Evolutionary conservation across 805 yeast genomes (phyloP).

Genomic region (Starmerella stigmatis): DNA sequence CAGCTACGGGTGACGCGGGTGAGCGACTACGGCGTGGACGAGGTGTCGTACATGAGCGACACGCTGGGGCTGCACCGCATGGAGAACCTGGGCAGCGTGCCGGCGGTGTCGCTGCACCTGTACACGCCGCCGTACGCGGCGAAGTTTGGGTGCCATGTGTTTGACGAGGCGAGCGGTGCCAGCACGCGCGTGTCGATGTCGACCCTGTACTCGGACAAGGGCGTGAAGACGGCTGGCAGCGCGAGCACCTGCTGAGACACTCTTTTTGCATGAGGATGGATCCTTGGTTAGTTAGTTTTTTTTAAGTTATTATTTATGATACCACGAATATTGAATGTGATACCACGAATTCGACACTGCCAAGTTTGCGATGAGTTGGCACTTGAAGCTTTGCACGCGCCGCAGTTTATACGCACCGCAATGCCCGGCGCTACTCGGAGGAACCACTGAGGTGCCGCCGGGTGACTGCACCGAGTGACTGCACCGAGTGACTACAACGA

Average conservation of each 20-base stretch:
- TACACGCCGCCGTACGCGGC: conserved; percentile 72
- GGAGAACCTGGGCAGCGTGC: conserved; percentile 38
- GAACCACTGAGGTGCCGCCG: no score
- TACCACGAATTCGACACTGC: no score
- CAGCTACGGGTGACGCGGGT: conserved; percentile 25
- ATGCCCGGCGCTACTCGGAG: no score
- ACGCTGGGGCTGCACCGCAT: conserved; percentile 56
- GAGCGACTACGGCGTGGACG: conserved; percentile 28
- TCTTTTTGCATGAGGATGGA: not conserved
- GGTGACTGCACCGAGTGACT: no score
- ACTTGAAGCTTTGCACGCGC: no score
- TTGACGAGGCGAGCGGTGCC: conserved; percentile 40
- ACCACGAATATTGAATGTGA: no score
- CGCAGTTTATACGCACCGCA: no score
- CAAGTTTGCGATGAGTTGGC: no score
- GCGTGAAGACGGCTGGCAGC: conserved; percentile 26
- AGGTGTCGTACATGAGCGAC: conserved; percentile 58
- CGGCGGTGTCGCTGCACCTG: conserved; percentile 55
- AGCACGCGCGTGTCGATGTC: conserved; percentile 49
- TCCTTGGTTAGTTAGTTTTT: no score
- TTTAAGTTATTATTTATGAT: no score
- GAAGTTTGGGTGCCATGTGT: conserved; percentile 36
- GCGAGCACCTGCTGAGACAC: conserved; percentile 4
- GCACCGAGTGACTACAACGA: no score
- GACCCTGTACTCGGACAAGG: conserved; percentile 53